These are phyloP conservation scores for Xylaria grammica DNA, from an alignment of 495 filamentous ascomycete species.

Conservation along the genomic window DNA sequence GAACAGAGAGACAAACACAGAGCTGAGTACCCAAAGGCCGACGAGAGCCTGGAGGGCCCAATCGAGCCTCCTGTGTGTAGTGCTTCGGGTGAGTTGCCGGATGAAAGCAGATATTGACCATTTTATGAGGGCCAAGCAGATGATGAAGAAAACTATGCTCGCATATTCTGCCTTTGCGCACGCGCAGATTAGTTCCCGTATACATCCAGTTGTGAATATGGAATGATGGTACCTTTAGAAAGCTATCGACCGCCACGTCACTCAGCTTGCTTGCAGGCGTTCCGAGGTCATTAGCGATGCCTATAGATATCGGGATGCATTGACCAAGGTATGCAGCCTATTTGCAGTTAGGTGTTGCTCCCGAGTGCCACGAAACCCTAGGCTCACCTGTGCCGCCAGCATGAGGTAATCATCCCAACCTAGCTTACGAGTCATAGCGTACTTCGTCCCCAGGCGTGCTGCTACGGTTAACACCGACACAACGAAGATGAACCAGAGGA, in stretches of 20 bases:
- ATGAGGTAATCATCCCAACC: conserved; percentile 20
- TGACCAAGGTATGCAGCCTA: conserved; percentile 25
- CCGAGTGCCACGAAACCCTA: background rate
- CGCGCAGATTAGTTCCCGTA: background rate
- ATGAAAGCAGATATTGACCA: conserved; percentile 43
- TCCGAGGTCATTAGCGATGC: conserved; percentile 31
- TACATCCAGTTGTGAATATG: background rate
- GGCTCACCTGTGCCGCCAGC: background rate
- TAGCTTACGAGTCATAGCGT: conserved; percentile 26
- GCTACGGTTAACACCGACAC: conserved; percentile 23
- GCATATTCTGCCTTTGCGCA: conserved; percentile 41
- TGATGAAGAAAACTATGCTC: conserved; percentile 31
- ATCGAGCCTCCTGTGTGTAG: conserved; percentile 27
- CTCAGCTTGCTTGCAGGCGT: conserved; percentile 25
- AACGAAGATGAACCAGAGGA: conserved; percentile 29
- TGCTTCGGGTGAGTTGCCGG: conserved; percentile 31
- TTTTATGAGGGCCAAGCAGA: conserved; percentile 42
- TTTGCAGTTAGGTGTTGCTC: background rate
- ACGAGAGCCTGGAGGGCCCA: conserved; percentile 32
- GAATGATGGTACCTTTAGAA: conserved; percentile 17
- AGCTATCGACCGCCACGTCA: conserved; percentile 15
- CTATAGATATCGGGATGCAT: conserved; percentile 33
- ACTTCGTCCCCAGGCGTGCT: conserved; percentile 29
- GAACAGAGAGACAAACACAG: conserved; percentile 40
- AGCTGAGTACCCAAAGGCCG: conserved; percentile 36